Evolutionary conservation across 352 stramenopile species (phyloP).

Genomic region (Phytophthora kernoviae): DNA sequence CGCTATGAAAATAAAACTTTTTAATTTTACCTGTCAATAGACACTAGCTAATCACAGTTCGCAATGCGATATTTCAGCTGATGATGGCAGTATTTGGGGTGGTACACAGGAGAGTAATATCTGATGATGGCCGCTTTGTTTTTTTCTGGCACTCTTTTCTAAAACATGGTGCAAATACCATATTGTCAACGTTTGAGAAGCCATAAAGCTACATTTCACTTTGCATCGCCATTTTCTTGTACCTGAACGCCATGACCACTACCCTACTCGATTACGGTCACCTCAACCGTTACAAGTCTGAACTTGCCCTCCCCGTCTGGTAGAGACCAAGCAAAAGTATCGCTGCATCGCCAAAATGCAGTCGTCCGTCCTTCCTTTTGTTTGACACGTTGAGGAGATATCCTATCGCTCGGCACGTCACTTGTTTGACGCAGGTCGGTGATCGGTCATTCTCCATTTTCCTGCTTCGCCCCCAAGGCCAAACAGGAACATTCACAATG

Average conservation of each 20-base stretch:
- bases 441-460: slow-evolving; percentile 28
- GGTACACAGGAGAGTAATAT: neutral
- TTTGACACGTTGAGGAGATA: neutral
- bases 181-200: neutral
- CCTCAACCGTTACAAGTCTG: slow-evolving; percentile 5
- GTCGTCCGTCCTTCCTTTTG: slow-evolving; percentile 18
- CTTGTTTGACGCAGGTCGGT: slow-evolving; percentile 18
- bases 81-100: slow-evolving; percentile 14
- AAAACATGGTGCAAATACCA: neutral
- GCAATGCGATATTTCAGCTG: slow-evolving; percentile 19
- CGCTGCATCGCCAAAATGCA: neutral
- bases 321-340: neutral
- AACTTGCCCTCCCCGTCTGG: slow-evolving; percentile 6
- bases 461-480: slow-evolving; percentile 12
- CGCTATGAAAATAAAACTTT: no score
- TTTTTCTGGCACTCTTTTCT: slow-evolving; percentile 6
- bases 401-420: neutral
- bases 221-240: neutral
- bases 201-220: neutral
- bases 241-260: neutral
- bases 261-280: slow-evolving; percentile 10
- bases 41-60: slow-evolving; percentile 10
- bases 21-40: no score
- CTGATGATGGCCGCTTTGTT: slow-evolving; percentile 10
- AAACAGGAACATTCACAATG: slow-evolving; percentile 13